Evolutionary conservation across 1,284 basidiomycete species (phyloP).

Genomic region (Pyrrhoderma noxium): DNA sequence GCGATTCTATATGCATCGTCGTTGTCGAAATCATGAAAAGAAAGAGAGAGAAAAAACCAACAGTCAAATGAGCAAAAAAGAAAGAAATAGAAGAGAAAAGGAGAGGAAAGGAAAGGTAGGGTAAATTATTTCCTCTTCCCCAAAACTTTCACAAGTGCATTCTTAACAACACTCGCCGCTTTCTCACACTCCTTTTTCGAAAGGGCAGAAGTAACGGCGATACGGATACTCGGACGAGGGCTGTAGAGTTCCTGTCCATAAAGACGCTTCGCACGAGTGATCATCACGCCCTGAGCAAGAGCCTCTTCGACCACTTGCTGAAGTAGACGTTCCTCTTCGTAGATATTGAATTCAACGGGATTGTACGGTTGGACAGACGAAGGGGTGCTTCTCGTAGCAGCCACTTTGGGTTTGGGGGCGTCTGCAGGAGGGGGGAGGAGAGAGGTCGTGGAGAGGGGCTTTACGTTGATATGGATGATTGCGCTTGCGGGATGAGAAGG

Average conservation of each 20-base stretch:
- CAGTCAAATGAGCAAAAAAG: background rate
- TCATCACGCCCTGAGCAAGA: conserved; percentile 68
- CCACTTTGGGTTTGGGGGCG: conserved; percentile 25
- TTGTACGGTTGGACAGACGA: conserved; percentile 35
- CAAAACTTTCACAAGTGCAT: conserved; percentile 67
- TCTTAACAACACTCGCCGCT: conserved; percentile 71
- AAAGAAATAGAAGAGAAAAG: background rate
- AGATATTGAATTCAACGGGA: conserved; percentile 47
- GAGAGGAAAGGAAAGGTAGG: background rate
- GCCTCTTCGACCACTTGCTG: conserved; percentile 88
- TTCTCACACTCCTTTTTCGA: conserved; percentile 90
- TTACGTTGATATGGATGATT: conserved; percentile 80
- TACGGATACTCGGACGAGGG: conserved; percentile 77
- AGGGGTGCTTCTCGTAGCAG: conserved; percentile 32
- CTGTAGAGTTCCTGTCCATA: conserved; percentile 80
- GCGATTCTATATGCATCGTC: too few relatives aligned
- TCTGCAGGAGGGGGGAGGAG: conserved; percentile 31
- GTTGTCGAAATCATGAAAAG: too few relatives aligned
- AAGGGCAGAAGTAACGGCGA: conserved; percentile 75
- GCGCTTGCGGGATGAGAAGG: conserved; percentile 83
- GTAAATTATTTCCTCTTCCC: conserved; percentile 35
- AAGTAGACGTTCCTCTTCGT: conserved; percentile 68
- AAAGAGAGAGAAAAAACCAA: background rate
- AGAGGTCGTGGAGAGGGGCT: conserved; percentile 25
- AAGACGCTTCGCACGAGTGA: conserved; percentile 77